phyloP scores from a whole-genome alignment of 192 early-diverging fungal species.

The Fimicolochytrium jonesii region DNA sequence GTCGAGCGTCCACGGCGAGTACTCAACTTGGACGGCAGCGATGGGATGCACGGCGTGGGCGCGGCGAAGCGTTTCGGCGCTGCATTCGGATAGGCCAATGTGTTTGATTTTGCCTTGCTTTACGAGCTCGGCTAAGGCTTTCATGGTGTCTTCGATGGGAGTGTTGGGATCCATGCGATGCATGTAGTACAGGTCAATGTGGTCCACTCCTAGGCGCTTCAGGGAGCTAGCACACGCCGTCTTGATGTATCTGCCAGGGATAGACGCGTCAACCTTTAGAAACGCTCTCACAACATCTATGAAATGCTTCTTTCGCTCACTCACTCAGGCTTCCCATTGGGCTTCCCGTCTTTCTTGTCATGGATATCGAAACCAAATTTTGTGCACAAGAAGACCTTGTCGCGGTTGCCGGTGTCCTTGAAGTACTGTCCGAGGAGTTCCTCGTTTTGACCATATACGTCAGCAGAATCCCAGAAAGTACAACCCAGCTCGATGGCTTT shows the following conservation, averaged over 20 bases:
- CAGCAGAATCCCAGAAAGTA: constrained; percentile 56
- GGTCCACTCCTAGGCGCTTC: constrained; percentile 48
- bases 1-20: constrained; percentile 51
- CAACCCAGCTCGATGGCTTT: constrained; percentile 51
- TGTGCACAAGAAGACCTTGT: constrained; percentile 56
- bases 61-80: constrained; percentile 54
- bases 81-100: constrained; percentile 59
- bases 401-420: constrained; percentile 33
- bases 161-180: constrained; percentile 55
- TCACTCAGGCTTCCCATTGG: constrained; percentile 12
- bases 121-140: constrained; percentile 59
- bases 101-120: constrained; percentile 63
- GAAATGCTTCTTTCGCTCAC: constrained; percentile 1
- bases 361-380: constrained; percentile 56
- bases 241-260: constrained; percentile 47
- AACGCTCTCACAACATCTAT: too few relatives aligned
- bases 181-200: constrained; percentile 63
- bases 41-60: constrained; percentile 69
- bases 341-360: constrained; percentile 11
- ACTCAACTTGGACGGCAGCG: constrained; percentile 43
- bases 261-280: too few relatives aligned
- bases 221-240: constrained; percentile 39
- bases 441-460: constrained; percentile 58
- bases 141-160: constrained; percentile 61
- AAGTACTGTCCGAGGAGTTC: constrained; percentile 45